Evolutionary conservation across 768 basidiomycete genomes (phyloP), one percentile per base, ranked within the genome.

Genomic region (Auriscalpium microsporum): DNA sequence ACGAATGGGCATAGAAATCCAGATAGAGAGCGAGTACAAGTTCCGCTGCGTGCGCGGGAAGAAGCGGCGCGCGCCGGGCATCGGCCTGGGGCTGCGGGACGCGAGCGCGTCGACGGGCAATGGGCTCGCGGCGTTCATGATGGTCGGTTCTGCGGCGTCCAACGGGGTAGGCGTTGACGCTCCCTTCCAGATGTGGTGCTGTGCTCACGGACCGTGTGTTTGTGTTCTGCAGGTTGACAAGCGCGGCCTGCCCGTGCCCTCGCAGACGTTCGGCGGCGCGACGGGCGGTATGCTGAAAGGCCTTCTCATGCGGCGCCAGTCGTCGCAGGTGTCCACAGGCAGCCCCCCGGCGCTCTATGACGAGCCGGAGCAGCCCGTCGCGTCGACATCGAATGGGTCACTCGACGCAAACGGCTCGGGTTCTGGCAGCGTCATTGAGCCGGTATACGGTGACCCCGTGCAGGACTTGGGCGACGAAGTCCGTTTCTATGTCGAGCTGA

Each of bases 381-480:
- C 66, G 14, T 57, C 59, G 6, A 7, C 47, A 2, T 45, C 57
- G 7, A 50, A 57, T 11, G 11, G 47, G 2, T 16, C 40, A 49
- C 21, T 23, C 52, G 52, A 34, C 46, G 57, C 62, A 14, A 54
- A 63, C 51, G 44, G 57, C 11, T 50, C 65, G 14, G 52, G 58
- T 45, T 10, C 56, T 59, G 35, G 58, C 52, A 21, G 55, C 63
- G 4, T 58, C 67, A 68, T 64, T n/a, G 80, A 86, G 53, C 72
- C 84, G 19, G 66, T 86, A 19, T 97, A 95, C 64, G 94, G 94
- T 13, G 90, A 90, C 55, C 62, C 73, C n/a, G 67, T 76, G 4
- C 81, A 88, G 62, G 96, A 98, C 65, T 81, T 82, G 17, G 93
- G 93, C 34, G 95, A 95, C 63, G 96, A 98, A 82, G 92, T 99